Percentiles rank a stretch among this genome's conserved stretches.
Evolutionary conservation across 2,329 filamentous ascomycete species (phyloP).

Genomic region (Cladosporium sp.): DNA sequence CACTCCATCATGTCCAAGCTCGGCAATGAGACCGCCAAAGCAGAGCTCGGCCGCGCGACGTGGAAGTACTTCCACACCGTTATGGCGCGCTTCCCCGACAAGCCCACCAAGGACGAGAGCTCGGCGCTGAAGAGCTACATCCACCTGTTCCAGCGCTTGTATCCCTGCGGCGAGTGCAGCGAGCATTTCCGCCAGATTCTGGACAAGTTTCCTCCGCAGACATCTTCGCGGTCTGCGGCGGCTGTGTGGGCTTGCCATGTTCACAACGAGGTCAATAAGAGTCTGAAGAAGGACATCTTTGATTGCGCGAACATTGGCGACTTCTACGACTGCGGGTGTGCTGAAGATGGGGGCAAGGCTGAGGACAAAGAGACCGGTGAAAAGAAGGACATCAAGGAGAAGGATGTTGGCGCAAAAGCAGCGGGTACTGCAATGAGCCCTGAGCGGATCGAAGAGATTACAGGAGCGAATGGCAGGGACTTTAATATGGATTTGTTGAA

Average conservation of each 20-base stretch:
- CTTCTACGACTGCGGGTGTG: conserved; percentile 67
- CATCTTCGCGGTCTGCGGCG: conserved; percentile 61
- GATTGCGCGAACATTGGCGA: conserved; percentile 66
- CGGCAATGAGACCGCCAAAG: conserved; percentile 78
- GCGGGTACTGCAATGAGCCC: conserved; percentile 26
- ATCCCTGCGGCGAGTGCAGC: conserved; percentile 68
- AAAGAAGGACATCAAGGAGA: conserved; percentile 19
- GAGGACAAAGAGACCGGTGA: background rate
- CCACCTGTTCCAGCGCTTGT: conserved; percentile 64
- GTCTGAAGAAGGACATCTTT: conserved; percentile 60
- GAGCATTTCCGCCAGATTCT: conserved; percentile 63
- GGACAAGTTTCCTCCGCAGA: conserved; percentile 64
- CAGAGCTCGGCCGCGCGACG: conserved; percentile 63
- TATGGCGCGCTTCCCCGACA: conserved; percentile 65
- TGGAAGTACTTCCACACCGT: conserved; percentile 69
- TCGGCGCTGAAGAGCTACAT: conserved; percentile 61
- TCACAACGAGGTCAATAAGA: conserved; percentile 66
- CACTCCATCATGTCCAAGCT: conserved; percentile 77
- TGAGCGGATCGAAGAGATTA: conserved; percentile 31
- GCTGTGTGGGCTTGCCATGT: conserved; percentile 67
- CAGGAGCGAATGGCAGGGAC: conserved; percentile 31
- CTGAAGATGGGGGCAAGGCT: conserved; percentile 47
- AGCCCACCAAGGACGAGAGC: conserved; percentile 61
- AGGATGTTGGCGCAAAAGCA: background rate
- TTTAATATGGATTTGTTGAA: conserved; percentile 33